A percentile compares a stretch with the other conserved stretches of the same genome.
These are phyloP conservation scores for Aspergillus heteromorphus DNA, from an alignment of 495 filamentous ascomycete species.

Conservation along the genomic window DNA sequence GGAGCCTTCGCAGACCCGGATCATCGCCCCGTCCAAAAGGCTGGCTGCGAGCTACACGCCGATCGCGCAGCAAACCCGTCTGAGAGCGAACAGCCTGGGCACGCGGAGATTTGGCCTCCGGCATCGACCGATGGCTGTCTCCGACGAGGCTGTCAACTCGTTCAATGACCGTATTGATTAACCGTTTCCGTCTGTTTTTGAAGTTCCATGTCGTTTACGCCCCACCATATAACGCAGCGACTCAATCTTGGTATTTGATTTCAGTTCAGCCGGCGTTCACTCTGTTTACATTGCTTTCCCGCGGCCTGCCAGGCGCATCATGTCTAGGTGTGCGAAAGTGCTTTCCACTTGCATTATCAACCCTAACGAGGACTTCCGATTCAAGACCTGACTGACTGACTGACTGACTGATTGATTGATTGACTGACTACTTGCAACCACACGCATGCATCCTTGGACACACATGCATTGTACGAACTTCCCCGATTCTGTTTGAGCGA, in stretches of 20 bases:
- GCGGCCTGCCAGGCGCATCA: neutral
- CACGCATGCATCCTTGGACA: slow-evolving; percentile 11
- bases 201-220: slow-evolving; percentile 14
- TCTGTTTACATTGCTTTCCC: slow-evolving; percentile 9
- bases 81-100: slow-evolving; percentile 38
- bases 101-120: slow-evolving; percentile 35
- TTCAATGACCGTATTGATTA: slow-evolving; percentile 37
- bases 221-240: slow-evolving; percentile 31
- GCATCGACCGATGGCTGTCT: slow-evolving; percentile 27
- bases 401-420: neutral
- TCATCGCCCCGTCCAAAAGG: slow-evolving; percentile 35
- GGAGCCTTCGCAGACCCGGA: slow-evolving; percentile 30
- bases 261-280: slow-evolving; percentile 28
- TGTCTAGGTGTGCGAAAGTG: slow-evolving; percentile 1
- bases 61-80: slow-evolving; percentile 34
- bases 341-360: slow-evolving; percentile 5
- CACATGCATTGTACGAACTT: slow-evolving; percentile 14
- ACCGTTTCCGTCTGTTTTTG: slow-evolving; percentile 6
- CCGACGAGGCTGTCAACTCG: slow-evolving; percentile 24
- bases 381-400: slow-evolving; percentile 5
- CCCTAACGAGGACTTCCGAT: slow-evolving; percentile 12
- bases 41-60: slow-evolving; percentile 39
- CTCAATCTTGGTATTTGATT: slow-evolving; percentile 21
- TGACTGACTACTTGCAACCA: neutral
- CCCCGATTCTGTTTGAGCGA: slow-evolving; percentile 3